Evolutionary conservation across 129 eudicot genomes (phyloP).

Genomic region (Saussurea involucrata): DNA sequence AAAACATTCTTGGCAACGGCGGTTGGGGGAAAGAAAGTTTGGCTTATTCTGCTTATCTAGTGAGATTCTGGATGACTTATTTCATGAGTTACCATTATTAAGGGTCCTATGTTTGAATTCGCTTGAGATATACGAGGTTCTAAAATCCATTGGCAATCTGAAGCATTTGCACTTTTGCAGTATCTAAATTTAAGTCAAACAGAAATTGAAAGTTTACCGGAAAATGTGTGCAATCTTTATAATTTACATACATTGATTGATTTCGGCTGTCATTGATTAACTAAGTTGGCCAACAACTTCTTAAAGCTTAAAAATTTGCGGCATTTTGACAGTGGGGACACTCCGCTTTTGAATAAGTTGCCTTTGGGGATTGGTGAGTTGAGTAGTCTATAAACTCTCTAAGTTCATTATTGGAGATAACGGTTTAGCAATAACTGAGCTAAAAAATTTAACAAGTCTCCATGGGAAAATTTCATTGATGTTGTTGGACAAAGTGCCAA

Average conservation of each 20-base stretch:
- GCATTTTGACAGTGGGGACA: constrained; percentile 38
- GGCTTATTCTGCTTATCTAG: constrained; percentile 18
- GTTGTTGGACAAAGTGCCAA: constrained; percentile 11
- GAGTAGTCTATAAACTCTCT: constrained; percentile 16
- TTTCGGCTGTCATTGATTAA: constrained; percentile 15
- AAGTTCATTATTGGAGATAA: constrained; percentile 24
- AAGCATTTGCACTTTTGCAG: constrained; percentile 34
- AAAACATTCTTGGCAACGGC: constrained; percentile 40
- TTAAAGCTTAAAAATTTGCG: constrained; percentile 27
- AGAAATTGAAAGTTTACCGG: constrained; percentile 11
- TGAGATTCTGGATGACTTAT: constrained; percentile 13
- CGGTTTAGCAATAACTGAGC: constrained; percentile 19
- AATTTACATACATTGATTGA: constrained; percentile 39
- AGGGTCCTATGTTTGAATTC: constrained; percentile 18
- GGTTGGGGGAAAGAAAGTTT: not conserved
- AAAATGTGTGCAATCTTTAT: constrained; percentile 22
- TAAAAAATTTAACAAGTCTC: constrained; percentile 17
- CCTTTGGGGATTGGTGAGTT: constrained; percentile 34
- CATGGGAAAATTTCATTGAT: not conserved
- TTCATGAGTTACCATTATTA: constrained; percentile 8
- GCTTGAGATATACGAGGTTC: constrained; percentile 18
- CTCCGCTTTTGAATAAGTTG: constrained; percentile 30
- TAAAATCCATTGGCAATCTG: constrained; percentile 18
- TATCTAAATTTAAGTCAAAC: constrained; percentile 29
- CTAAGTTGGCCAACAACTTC: constrained; percentile 26